Evolutionary conservation across 148 eudicot species (phyloP), one percentile per base, ranked within the genome.

Genomic region (Persicaria maculosa): DNA sequence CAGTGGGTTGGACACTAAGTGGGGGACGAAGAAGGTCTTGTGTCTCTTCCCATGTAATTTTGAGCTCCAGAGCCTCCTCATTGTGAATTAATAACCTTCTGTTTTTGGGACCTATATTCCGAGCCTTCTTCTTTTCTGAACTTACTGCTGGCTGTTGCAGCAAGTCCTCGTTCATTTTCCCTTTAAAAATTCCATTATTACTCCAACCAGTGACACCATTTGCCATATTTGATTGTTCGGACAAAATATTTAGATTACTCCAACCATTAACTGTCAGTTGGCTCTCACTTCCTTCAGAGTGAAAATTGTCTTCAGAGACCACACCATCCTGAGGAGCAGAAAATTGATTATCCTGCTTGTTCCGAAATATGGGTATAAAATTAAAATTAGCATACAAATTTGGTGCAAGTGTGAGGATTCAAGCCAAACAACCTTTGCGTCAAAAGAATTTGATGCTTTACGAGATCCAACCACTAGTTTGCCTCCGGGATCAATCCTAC

Each of bases 401-500:
- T 43, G 8, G 70, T 8, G 52, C 3, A 64, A 68, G 36, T 50
- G 54, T 58, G 19, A 72, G 48, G 47, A 79, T 4, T 45, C 50
- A 22, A 47, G 73, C 36, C 54, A 46, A 77, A 15, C 15, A 68
- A 95, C 99, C 99, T 90, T 92, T 65, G 76, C 31, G 67, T 92
- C 92, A 47, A 54, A 72, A 80, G 82, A 74, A 81, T 74, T 83
- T 74, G 90, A 76, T 72, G 99, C 88, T 84, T 85, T 95, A 43
- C 97, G 96, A 77, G 80, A 89, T 57, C 97, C 99, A 44, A 95
- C 92, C 73, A 95, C 96, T 77, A 95, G 93, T 76, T 88, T 89
- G 65, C 91, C 91, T 73, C 91, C 97, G 71, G 99, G 99, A 83
- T 92, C 97, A 73, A 84, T 89, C 74, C 97, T 81, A 80, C 99